Evolutionary conservation across 2,329 filamentous ascomycete genomes (phyloP).

Genomic region (Aspergillus piperis): DNA sequence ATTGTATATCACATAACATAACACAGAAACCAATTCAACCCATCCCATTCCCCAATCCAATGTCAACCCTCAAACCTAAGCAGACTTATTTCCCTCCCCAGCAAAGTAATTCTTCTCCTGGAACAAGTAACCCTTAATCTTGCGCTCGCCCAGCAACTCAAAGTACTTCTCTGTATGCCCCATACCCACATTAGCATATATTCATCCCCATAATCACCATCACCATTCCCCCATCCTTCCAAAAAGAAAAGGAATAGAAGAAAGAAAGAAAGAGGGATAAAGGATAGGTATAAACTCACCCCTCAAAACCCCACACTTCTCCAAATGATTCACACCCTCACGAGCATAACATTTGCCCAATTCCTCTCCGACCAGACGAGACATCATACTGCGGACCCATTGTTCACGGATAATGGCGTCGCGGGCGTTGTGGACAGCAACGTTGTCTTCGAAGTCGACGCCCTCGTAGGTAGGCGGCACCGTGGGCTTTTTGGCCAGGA

Average conservation of each 20-base stretch:
- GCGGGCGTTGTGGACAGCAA: constrained; percentile 63
- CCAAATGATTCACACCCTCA: constrained; percentile 67
- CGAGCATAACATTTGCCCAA: constrained; percentile 67
- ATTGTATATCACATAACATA: background rate
- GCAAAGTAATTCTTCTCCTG: constrained; percentile 63
- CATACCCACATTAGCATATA: background rate
- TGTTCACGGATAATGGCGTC: constrained; percentile 68
- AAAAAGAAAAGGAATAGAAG: too few species aligned
- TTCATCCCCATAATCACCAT: background rate
- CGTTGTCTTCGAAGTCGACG: constrained; percentile 67
- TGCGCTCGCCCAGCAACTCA: constrained; percentile 62
- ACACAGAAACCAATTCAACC: background rate
- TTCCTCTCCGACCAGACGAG: constrained; percentile 64
- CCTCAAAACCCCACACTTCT: constrained; percentile 67
- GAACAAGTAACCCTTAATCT: constrained; percentile 65
- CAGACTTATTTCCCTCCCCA: constrained; percentile 27
- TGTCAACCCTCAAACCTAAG: constrained; percentile 16
- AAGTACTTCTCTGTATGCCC: constrained; percentile 62
- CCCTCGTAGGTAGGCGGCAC: constrained; percentile 67
- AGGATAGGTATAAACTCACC: constrained; percentile 50
- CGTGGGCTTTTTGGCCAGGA: constrained; percentile 66
- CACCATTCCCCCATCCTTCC: too few species aligned
- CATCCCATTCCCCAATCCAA: background rate
- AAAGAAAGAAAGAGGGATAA: constrained; percentile 5
- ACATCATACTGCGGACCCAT: constrained; percentile 71